Percentiles rank a stretch among this genome's conserved stretches.
Evolutionary conservation across 2,329 filamentous ascomycete species (phyloP).

Genomic region (Arthrobotrys iridis): DNA sequence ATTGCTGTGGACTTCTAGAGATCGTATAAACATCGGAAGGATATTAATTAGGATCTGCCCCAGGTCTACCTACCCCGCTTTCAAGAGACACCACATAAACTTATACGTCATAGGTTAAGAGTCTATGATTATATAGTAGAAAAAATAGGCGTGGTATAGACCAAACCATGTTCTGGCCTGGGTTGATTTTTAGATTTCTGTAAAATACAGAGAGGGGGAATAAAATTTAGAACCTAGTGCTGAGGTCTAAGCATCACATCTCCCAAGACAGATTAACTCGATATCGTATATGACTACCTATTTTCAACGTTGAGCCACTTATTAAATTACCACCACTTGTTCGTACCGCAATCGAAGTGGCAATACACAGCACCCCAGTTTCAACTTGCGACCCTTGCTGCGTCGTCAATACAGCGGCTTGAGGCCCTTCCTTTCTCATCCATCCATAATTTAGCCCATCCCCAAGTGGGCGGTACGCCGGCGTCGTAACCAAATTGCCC

Average conservation of each 20-base stretch:
- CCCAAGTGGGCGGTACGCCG: constrained; percentile 11
- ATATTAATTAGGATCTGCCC: background rate
- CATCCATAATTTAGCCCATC: constrained; percentile 8
- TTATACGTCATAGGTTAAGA: no score
- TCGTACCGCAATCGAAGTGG: background rate
- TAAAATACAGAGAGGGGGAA: no score
- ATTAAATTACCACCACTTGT: background rate
- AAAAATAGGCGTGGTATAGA: no score
- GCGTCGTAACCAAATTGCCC: constrained; percentile 13
- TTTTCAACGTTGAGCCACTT: background rate
- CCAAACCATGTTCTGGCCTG: no score
- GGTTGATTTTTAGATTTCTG: no score
- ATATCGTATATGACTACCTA: background rate
- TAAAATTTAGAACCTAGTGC: background rate
- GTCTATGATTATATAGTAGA: no score
- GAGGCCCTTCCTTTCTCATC: background rate
- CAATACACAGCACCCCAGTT: background rate
- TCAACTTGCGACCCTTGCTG: background rate
- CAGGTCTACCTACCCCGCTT: constrained; percentile 7
- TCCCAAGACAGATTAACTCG: background rate
- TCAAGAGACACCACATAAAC: no score
- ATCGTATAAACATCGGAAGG: background rate
- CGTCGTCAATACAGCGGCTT: background rate
- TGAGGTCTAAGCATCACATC: background rate
- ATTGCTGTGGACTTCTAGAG: background rate